Conservation (phyloP, 176 grass and related monocot genomes). For the Bothriochloa decipiens region DNA sequence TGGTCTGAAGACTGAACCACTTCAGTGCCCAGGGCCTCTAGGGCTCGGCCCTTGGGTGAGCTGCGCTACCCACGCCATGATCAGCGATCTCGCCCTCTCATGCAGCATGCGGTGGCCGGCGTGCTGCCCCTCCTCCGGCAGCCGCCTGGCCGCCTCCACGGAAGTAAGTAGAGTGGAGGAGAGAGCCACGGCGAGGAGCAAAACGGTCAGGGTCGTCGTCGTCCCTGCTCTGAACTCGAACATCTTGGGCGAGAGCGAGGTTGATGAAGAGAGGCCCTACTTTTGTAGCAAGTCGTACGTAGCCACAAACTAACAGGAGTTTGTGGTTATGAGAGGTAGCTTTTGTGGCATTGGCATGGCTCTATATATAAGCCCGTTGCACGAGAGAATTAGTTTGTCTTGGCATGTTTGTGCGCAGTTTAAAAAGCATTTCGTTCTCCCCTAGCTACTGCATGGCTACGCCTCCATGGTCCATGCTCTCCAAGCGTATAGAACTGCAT, state of each 20-base stretch:
- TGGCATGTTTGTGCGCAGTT: conserved; percentile 16
- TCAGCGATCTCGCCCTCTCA: conserved; percentile 57
- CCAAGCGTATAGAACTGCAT: conserved; percentile 4
- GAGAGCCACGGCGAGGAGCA: conserved; percentile 47
- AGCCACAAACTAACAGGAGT: conserved; percentile 1
- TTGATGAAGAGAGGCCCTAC: conserved; percentile 25
- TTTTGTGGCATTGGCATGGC: neutral
- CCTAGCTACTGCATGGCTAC: neutral
- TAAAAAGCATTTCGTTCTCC: neutral
- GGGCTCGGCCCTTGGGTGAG: conserved; percentile 53
- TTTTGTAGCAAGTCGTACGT: neutral
- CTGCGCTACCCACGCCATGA: conserved; percentile 61
- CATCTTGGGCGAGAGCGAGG: conserved; percentile 27
- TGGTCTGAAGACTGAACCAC: neutral
- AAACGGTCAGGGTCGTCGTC: neutral
- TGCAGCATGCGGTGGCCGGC: conserved; percentile 38
- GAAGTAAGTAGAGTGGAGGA: conserved; percentile 34
- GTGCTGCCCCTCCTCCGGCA: conserved; percentile 29
- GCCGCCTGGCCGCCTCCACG: conserved; percentile 52
- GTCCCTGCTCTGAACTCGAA: conserved; percentile 24
- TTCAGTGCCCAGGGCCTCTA: conserved; percentile 65
- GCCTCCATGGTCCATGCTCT: neutral
- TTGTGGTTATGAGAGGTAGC: neutral
- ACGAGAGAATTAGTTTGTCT: conserved; percentile 44
- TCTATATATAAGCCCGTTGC: conserved; percentile 45